Conservation (phyloP, 148 eudicot genomes). For the Rhododendron williamsianum region DNA sequence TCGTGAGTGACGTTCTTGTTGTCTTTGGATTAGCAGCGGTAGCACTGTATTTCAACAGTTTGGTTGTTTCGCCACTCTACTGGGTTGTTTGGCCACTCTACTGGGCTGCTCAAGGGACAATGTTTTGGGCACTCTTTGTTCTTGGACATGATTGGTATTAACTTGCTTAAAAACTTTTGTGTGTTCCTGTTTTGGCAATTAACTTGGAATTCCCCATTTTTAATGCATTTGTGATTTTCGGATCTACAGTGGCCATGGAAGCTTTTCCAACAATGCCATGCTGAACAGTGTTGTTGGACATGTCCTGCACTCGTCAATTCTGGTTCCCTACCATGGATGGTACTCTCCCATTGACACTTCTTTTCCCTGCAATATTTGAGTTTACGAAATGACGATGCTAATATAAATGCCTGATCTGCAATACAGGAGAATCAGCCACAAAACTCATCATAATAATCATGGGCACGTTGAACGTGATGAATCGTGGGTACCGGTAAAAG, state of each 20-base stretch:
- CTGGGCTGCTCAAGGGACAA: conserved; percentile 36
- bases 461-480: conserved; percentile 37
- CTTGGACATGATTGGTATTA: conserved; percentile 41
- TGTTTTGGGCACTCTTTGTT: conserved; percentile 43
- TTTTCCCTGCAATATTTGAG: background rate
- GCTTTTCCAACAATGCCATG: conserved; percentile 27
- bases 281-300: conserved; percentile 35
- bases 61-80: conserved; percentile 28
- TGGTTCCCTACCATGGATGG: conserved; percentile 43
- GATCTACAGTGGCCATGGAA: conserved; percentile 36
- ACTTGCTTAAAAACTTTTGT: background rate
- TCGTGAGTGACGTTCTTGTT: conserved; percentile 22
- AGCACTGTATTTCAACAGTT: conserved; percentile 17
- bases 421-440: conserved; percentile 37
- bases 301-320: conserved; percentile 32
- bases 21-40: conserved; percentile 18
- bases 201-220: background rate
- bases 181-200: conserved; percentile 1
- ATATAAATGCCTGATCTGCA: background rate
- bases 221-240: conserved; percentile 1
- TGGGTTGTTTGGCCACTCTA: conserved; percentile 33
- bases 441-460: conserved; percentile 39
- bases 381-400: background rate
- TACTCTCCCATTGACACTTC: background rate
- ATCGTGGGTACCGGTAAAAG: conserved; percentile 41